These are phyloP conservation scores for Fusarium praegraminearum DNA, from an alignment of 2,329 filamentous ascomycete genomes.

Conservation along the genomic window DNA sequence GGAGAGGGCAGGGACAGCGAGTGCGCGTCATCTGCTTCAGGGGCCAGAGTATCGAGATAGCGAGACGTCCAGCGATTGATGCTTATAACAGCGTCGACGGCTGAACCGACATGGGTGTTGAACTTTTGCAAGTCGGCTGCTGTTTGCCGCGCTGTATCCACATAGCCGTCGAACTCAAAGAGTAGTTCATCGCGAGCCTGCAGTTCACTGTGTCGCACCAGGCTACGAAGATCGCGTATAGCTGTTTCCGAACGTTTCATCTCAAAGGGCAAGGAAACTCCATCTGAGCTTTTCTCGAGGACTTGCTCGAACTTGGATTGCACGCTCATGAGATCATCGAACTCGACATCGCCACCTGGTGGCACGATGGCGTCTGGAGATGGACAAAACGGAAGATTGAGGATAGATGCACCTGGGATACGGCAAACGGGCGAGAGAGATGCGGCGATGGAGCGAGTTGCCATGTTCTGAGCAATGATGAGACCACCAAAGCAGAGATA, in stretches of 20 bases:
- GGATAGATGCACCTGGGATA: constrained; percentile 71
- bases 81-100: constrained; percentile 78
- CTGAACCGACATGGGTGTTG: constrained; percentile 79
- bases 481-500: constrained; percentile 71
- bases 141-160: constrained; percentile 74
- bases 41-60: constrained; percentile 72
- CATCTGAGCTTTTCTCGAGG: constrained; percentile 73
- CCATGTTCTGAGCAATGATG: constrained; percentile 70
- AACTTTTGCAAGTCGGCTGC: constrained; percentile 77
- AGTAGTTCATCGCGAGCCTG: constrained; percentile 77
- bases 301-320: constrained; percentile 84
- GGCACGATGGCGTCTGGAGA: constrained; percentile 46
- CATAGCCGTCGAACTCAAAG: constrained; percentile 80
- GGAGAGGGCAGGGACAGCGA: constrained; percentile 50
- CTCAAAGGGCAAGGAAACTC: constrained; percentile 76
- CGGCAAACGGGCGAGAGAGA: constrained; percentile 77
- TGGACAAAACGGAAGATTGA: constrained; percentile 74
- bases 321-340: constrained; percentile 78
- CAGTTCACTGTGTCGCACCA: constrained; percentile 77
- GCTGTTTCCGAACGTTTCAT: constrained; percentile 83
- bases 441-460: constrained; percentile 69
- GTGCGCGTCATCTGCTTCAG: constrained; percentile 47
- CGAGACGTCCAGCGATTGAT: constrained; percentile 82
- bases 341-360: constrained; percentile 64
- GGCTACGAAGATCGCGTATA: constrained; percentile 78